Percentiles rank a stretch among this genome's conserved stretches.
Conservation (phyloP, 2,329 filamentous ascomycete genomes). For the Davidsoniella neocaledoniae region DNA sequence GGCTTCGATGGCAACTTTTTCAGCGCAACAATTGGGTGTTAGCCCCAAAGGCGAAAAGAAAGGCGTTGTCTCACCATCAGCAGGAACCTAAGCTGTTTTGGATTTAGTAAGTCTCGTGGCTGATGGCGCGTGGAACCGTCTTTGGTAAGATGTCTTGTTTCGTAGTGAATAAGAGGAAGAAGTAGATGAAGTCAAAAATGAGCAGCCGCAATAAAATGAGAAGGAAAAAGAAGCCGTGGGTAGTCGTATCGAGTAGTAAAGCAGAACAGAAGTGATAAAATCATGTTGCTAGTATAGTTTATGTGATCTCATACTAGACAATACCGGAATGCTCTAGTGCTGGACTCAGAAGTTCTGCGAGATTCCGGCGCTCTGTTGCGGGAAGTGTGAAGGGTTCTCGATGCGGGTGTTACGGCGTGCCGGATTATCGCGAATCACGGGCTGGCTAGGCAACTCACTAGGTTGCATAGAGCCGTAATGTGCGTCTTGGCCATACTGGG, state of each 20-base stretch:
- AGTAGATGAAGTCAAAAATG: background rate
- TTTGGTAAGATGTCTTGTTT: too few species aligned
- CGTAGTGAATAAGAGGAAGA: constrained; percentile 1
- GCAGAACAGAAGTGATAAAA: background rate
- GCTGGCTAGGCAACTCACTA: constrained; percentile 38
- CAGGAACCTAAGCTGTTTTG: too few species aligned
- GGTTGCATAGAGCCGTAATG: constrained; percentile 13
- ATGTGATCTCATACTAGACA: background rate
- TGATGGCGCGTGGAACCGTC: too few species aligned
- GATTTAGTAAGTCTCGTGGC: too few species aligned
- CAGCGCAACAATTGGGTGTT: too few species aligned
- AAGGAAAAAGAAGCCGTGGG: background rate
- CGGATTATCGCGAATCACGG: constrained; percentile 83
- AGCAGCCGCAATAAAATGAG: background rate
- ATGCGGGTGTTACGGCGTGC: constrained; percentile 89
- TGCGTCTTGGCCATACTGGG: constrained; percentile 12
- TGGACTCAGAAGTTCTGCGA: constrained; percentile 74
- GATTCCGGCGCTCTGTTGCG: constrained; percentile 85
- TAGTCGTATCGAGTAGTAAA: constrained; percentile 1
- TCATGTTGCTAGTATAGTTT: constrained; percentile 1
- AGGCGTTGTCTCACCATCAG: too few species aligned
- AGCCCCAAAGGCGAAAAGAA: too few species aligned
- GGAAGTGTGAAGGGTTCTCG: constrained; percentile 75
- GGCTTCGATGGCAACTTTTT: too few species aligned
- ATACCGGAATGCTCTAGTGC: too few species aligned